Evolutionary conservation across 2,329 filamentous ascomycete genomes (phyloP).

Genomic region (Pyrenophora teres): DNA sequence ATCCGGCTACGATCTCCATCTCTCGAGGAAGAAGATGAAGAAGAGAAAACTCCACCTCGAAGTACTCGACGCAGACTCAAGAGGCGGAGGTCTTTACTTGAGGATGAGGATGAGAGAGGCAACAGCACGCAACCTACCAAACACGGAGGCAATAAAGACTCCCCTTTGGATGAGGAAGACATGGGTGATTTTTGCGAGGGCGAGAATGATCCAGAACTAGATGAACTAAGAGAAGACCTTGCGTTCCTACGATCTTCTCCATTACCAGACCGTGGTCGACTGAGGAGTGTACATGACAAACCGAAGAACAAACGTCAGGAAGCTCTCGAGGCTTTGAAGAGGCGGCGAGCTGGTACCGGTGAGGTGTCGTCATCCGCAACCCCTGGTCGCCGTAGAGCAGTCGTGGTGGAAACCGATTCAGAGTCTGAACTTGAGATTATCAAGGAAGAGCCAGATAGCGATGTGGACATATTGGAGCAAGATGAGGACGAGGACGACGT

Average conservation of each 20-base stretch:
- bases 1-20: neutral
- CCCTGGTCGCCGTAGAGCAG: constrained; percentile 26
- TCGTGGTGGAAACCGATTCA: constrained; percentile 32
- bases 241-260: constrained; percentile 49
- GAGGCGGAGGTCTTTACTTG: constrained; percentile 6
- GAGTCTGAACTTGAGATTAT: constrained; percentile 42
- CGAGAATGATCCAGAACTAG: constrained; percentile 27
- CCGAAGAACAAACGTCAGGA: constrained; percentile 46
- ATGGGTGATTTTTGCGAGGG: neutral
- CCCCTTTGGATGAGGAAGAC: no score
- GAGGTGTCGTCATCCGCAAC: constrained; percentile 33
- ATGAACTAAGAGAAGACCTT: constrained; percentile 54
- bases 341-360: constrained; percentile 43
- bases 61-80: constrained; percentile 9
- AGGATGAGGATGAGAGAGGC: constrained; percentile 1
- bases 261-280: constrained; percentile 30
- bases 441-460: constrained; percentile 37
- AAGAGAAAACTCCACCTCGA: constrained; percentile 7
- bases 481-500: constrained; percentile 33
- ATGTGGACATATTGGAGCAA: constrained; percentile 18
- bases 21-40: constrained; percentile 2
- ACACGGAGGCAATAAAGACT: no score
- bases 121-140: no score
- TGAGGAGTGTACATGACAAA: constrained; percentile 32
- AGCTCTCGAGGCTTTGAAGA: constrained; percentile 53